A percentile compares a stretch with the other conserved stretches of the same genome.
Conservation (phyloP, 345 rosid species). For the Bruguiera sexangula region DNA sequence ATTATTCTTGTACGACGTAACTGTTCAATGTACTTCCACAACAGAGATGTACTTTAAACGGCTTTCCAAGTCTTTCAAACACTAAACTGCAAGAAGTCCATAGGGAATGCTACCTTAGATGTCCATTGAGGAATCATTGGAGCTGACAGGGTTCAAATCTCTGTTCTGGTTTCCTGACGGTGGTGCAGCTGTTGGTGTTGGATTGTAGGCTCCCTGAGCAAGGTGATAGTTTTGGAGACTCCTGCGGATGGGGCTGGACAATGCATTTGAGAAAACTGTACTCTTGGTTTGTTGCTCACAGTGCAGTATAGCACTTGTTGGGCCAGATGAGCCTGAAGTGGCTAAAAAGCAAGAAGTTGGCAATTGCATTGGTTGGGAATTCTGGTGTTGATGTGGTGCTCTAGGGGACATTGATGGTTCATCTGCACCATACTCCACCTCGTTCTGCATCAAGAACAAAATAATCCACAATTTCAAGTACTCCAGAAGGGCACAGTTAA, state of each 20-base stretch:
- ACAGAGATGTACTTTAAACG: conserved; percentile 13
- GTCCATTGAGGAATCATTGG: conserved; percentile 86
- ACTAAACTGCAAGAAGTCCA: conserved; percentile 8
- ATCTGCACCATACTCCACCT: conserved; percentile 60
- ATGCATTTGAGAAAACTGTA: conserved; percentile 75
- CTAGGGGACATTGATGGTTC: conserved; percentile 66
- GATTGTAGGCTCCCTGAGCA: conserved; percentile 59
- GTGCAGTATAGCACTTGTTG: conserved; percentile 39
- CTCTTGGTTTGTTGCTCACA: conserved; percentile 70
- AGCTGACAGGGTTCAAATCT: conserved; percentile 57
- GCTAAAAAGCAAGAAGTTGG: conserved; percentile 38
- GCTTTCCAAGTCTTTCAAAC: conserved; percentile 13
- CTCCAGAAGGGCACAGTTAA: neutral
- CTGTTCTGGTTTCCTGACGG: conserved; percentile 49
- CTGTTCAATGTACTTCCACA: conserved; percentile 23
- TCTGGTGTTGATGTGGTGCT: conserved; percentile 49
- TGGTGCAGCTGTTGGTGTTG: conserved; percentile 32
- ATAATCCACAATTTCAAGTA: neutral
- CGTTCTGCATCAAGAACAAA: conserved; percentile 49
- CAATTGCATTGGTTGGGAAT: conserved; percentile 45
- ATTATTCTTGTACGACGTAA: conserved; percentile 30
- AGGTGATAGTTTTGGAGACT: conserved; percentile 73
- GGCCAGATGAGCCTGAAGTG: conserved; percentile 60
- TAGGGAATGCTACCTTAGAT: conserved; percentile 27
- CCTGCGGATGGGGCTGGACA: conserved; percentile 68